Conservation (phyloP, 345 rosid species). For the Lepidium sativum region DNA sequence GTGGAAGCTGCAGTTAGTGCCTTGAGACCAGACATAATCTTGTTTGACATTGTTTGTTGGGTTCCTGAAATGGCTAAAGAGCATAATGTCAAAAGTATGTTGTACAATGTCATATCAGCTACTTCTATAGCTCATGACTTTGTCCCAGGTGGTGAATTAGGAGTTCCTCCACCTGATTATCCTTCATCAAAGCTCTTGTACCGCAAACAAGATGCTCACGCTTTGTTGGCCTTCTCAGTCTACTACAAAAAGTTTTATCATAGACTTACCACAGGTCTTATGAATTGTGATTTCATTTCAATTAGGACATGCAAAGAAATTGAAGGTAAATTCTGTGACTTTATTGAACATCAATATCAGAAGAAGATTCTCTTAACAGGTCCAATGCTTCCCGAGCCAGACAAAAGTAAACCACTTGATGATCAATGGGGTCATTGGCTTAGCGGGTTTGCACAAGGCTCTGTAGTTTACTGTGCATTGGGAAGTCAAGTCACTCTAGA, state of each 20-base stretch:
- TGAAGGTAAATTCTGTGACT: background rate
- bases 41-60: too few relatives aligned
- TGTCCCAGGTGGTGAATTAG: slow-evolving; percentile 5
- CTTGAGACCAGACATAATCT: slow-evolving; percentile 9
- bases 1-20: background rate
- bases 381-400: slow-evolving; percentile 23
- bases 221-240: background rate
- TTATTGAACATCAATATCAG: background rate
- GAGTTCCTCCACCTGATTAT: slow-evolving; percentile 3
- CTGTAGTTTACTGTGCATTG: slow-evolving; percentile 29
- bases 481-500: slow-evolving; percentile 26
- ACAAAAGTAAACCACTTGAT: background rate
- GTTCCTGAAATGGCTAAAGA: background rate
- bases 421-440: background rate
- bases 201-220: background rate
- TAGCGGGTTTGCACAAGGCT: background rate
- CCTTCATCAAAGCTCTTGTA: slow-evolving; percentile 6
- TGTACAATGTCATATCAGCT: background rate
- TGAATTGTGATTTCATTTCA: slow-evolving; percentile 28
- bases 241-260: background rate
- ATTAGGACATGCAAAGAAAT: slow-evolving; percentile 23
- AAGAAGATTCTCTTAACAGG: background rate
- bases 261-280: background rate
- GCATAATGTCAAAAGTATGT: background rate
- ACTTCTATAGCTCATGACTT: background rate